These are phyloP conservation scores for Phylloporus sp. DNA, from an alignment of 768 basidiomycete species.

Conservation along the genomic window DNA sequence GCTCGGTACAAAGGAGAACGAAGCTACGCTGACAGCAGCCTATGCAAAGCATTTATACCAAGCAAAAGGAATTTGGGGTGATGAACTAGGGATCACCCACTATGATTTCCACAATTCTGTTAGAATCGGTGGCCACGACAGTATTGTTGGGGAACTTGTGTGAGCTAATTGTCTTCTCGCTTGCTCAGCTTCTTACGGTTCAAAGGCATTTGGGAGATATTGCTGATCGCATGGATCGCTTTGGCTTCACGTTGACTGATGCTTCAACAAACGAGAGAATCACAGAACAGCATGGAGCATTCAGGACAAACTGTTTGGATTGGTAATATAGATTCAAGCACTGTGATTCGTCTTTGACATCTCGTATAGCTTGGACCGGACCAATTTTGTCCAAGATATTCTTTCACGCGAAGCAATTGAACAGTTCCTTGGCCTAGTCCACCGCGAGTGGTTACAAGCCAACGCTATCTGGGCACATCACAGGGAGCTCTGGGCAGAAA, in stretches of 20 bases:
- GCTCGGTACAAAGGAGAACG: constrained; percentile 89
- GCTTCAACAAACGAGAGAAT: constrained; percentile 62
- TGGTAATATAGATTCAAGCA: constrained; percentile 50
- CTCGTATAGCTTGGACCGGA: constrained; percentile 77
- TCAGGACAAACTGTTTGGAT: constrained; percentile 93
- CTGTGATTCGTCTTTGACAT: not conserved
- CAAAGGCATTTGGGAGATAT: constrained; percentile 61
- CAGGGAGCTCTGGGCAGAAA: constrained; percentile 95
- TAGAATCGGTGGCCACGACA: constrained; percentile 80
- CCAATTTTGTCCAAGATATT: constrained; percentile 96
- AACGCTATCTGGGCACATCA: constrained; percentile 79
- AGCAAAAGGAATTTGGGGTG: constrained; percentile 57
- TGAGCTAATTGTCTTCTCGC: constrained; percentile 23
- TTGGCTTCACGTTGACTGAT: constrained; percentile 84
- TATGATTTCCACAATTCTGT: constrained; percentile 94
- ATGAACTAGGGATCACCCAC: constrained; percentile 74
- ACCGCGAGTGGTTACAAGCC: constrained; percentile 70
- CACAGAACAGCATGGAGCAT: constrained; percentile 87
- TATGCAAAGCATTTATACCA: constrained; percentile 79
- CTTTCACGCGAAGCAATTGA: constrained; percentile 79
- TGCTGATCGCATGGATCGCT: constrained; percentile 63
- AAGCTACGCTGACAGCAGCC: constrained; percentile 75
- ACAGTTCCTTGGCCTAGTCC: constrained; percentile 75
- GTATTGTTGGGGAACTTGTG: constrained; percentile 71
- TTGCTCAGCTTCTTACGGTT: constrained; percentile 5